These are phyloP conservation scores for Mycena leptocephala DNA, from an alignment of 768 basidiomycete species.

Conservation along the genomic window DNA sequence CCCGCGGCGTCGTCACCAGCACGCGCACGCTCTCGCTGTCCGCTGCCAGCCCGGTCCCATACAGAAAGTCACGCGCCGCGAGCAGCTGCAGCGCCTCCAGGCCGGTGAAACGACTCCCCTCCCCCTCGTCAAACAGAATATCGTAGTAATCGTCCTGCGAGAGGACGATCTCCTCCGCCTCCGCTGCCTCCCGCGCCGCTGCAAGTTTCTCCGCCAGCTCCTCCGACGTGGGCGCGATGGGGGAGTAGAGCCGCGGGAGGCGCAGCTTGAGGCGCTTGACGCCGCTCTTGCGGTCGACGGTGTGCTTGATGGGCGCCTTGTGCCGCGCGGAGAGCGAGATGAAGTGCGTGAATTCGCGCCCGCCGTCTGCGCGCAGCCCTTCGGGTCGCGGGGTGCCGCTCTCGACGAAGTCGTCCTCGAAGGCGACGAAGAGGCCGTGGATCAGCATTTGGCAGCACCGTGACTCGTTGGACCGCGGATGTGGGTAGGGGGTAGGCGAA, in stretches of 20 bases:
- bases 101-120: conserved; percentile 26
- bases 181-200: conserved; percentile 15
- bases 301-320: background rate
- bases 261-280: conserved; percentile 11
- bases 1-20: conserved; percentile 40
- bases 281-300: conserved; percentile 10
- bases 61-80: conserved; percentile 38
- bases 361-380: conserved; percentile 30
- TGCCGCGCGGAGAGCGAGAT: conserved; percentile 34
- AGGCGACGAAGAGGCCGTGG: conserved; percentile 40
- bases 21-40: conserved; percentile 14
- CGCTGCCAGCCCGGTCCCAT: background rate
- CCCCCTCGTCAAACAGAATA: conserved; percentile 31
- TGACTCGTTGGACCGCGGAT: conserved; percentile 33
- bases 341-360: conserved; percentile 33
- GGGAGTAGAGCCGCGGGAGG: conserved; percentile 27
- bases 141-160: conserved; percentile 30
- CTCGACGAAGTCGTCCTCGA: conserved; percentile 39
- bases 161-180: background rate
- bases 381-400: conserved; percentile 22
- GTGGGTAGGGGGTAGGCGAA: background rate
- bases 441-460: conserved; percentile 40
- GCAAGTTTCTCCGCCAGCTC: conserved; percentile 20
- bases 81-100: conserved; percentile 38
- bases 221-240: conserved; percentile 12